phyloP scores from a whole-genome alignment of 2,329 filamentous ascomycete genomes.

The Botryotinia globosa region DNA sequence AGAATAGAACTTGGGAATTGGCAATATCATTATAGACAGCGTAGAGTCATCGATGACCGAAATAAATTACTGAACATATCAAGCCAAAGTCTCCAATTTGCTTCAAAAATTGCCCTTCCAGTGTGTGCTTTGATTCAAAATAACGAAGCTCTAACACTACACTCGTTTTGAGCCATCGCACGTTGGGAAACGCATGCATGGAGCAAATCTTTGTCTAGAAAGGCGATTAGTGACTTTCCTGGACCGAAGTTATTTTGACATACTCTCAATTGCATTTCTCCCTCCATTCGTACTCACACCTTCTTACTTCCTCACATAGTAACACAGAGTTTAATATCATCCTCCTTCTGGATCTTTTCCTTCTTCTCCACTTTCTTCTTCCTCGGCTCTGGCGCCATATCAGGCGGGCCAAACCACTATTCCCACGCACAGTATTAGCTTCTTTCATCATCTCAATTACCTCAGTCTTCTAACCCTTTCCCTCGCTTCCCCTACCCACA shows the following conservation, averaged over 20 bases:
- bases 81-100: background rate
- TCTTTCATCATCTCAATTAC: background rate
- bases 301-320: constrained; percentile 2
- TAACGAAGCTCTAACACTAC: background rate
- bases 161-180: background rate
- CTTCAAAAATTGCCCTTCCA: background rate
- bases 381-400: background rate
- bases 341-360: background rate
- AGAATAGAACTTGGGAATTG: constrained; percentile 50
- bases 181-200: background rate
- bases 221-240: background rate
- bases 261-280: background rate
- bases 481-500: background rate
- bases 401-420: constrained; percentile 20
- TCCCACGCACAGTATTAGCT: background rate
- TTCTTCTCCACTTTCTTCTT: background rate
- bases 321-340: constrained; percentile 4
- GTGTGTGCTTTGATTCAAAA: background rate
- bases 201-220: background rate
- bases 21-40: constrained; percentile 11
- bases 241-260: background rate
- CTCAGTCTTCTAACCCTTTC: background rate
- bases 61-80: background rate
- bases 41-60: background rate
- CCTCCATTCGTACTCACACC: background rate